Conservation (phyloP, 306 rosid genomes). For the Cucurbita pepo region DNA sequence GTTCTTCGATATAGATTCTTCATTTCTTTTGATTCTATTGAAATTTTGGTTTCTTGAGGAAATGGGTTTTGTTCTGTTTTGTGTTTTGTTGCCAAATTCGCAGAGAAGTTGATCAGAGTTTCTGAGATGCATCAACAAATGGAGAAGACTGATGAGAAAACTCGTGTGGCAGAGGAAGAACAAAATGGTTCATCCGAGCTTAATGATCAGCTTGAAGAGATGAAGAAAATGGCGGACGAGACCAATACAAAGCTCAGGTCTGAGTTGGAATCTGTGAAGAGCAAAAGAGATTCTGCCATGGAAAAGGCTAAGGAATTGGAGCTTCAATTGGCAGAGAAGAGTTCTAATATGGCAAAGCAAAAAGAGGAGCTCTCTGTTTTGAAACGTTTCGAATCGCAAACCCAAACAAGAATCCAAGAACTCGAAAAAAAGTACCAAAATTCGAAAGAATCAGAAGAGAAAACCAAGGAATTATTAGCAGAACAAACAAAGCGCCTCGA, state of each 20-base stretch:
- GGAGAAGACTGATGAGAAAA: slow-evolving; percentile 3
- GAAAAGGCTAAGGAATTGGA: not conserved
- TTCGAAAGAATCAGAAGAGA: slow-evolving; percentile 37
- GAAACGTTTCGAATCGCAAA: slow-evolving; percentile 24
- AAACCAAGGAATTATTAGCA: slow-evolving; percentile 35
- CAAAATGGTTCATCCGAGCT: slow-evolving; percentile 13
- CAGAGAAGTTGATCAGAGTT: not conserved
- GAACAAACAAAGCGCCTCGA: slow-evolving; percentile 51
- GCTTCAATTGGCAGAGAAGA: not conserved
- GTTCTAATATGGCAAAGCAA: not conserved
- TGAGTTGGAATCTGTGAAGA: slow-evolving; percentile 17
- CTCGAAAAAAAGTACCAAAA: slow-evolving; percentile 29
- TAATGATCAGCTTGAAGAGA: slow-evolving; percentile 11
- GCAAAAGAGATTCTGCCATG: not conserved
- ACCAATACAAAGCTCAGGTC: not conserved
- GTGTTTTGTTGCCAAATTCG: not conserved
- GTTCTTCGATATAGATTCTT: not conserved
- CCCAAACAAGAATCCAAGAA: slow-evolving; percentile 19
- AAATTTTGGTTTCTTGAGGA: not conserved
- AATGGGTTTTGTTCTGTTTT: not conserved
- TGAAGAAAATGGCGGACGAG: slow-evolving; percentile 11
- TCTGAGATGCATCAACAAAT: not conserved
- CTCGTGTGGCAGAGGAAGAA: slow-evolving; percentile 18
- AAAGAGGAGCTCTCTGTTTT: slow-evolving; percentile 10
- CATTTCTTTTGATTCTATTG: not conserved